Conservation (phyloP, 2,329 filamentous ascomycete genomes). For the Colletotrichum tamarilloi region DNA sequence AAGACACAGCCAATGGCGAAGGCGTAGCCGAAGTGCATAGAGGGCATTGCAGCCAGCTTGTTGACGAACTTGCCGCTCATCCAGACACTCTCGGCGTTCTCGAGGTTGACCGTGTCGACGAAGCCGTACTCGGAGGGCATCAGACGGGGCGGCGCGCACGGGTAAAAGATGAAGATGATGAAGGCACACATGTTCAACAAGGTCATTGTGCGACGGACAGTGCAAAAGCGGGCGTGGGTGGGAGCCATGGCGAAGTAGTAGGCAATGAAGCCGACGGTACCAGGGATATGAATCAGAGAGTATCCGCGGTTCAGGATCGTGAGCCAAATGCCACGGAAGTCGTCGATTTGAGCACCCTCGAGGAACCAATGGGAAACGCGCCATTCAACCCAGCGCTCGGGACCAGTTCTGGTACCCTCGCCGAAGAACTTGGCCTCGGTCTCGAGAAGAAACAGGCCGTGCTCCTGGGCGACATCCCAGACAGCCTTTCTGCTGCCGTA, state of each 20-base stretch:
- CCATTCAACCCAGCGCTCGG: conserved; percentile 57
- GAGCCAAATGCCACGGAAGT: conserved; percentile 45
- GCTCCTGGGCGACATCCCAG: conserved; percentile 65
- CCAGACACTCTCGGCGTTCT: conserved; percentile 70
- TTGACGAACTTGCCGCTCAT: conserved; percentile 70
- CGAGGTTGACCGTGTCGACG: conserved; percentile 68
- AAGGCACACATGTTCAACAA: conserved; percentile 72
- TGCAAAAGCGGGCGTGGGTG: conserved; percentile 48
- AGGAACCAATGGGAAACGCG: conserved; percentile 67
- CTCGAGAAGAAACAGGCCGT: conserved; percentile 65
- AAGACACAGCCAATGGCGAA: conserved; percentile 66
- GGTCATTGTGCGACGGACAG: conserved; percentile 57
- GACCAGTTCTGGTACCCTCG: conserved; percentile 40
- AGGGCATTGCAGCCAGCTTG: conserved; percentile 68
- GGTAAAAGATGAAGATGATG: conserved; percentile 70
- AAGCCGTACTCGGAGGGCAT: conserved; percentile 70
- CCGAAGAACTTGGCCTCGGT: conserved; percentile 62
- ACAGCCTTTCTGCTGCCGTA: conserved; percentile 52
- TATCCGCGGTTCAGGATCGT: conserved; percentile 69
- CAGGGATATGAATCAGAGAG: conserved; percentile 70
- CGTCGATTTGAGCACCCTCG: conserved; percentile 31
- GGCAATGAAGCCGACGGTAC: conserved; percentile 70
- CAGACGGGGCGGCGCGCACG: conserved; percentile 72
- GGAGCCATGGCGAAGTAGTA: conserved; percentile 71
- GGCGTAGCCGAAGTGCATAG: conserved; percentile 67